phyloP scores from a whole-genome alignment of 192 early-diverging fungal species.

The Kickxella alabastrina region DNA sequence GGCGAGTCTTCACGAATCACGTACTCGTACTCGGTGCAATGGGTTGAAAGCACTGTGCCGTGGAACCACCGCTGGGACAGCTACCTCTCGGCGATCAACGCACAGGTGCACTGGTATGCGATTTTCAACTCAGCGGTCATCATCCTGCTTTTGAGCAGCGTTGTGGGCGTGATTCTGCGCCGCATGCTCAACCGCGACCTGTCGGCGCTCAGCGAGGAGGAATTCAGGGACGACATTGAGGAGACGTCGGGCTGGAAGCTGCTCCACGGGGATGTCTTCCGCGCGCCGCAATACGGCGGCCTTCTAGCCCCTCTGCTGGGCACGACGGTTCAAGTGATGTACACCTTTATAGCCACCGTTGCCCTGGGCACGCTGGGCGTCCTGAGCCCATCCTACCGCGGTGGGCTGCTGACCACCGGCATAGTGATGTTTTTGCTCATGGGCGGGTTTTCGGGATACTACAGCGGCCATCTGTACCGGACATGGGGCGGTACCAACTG shows the following conservation, averaged over 20 bases:
- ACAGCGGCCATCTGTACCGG: slow-evolving; percentile 66
- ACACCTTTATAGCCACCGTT: slow-evolving; percentile 54
- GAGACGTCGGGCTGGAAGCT: slow-evolving; percentile 74
- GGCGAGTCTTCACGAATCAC: slow-evolving; percentile 46
- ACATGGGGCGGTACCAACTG: slow-evolving; percentile 66
- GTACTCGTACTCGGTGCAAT: slow-evolving; percentile 70
- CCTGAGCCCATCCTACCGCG: slow-evolving; percentile 63
- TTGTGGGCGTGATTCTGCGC: slow-evolving; percentile 65
- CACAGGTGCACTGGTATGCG: slow-evolving; percentile 64
- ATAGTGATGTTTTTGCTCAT: slow-evolving; percentile 56
- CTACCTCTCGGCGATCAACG: slow-evolving; percentile 53
- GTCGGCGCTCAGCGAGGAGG: slow-evolving; percentile 47
- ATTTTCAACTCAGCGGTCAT: slow-evolving; percentile 69
- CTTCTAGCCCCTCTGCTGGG: slow-evolving; percentile 69
- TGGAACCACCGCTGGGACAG: slow-evolving; percentile 66
- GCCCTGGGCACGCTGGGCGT: slow-evolving; percentile 57
- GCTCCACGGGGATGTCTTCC: slow-evolving; percentile 74
- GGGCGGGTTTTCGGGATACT: slow-evolving; percentile 61
- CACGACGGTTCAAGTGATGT: slow-evolving; percentile 66
- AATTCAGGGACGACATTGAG: slow-evolving; percentile 60
- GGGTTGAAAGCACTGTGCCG: slow-evolving; percentile 52
- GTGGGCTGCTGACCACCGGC: slow-evolving; percentile 56
- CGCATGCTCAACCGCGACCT: slow-evolving; percentile 64
- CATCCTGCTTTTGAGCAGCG: slow-evolving; percentile 59
- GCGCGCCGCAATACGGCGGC: slow-evolving; percentile 60